Percentiles rank a stretch among this genome's conserved stretches.
phyloP scores from a whole-genome alignment of 2,329 filamentous ascomycete genomes.

The Fusarium sp. region DNA sequence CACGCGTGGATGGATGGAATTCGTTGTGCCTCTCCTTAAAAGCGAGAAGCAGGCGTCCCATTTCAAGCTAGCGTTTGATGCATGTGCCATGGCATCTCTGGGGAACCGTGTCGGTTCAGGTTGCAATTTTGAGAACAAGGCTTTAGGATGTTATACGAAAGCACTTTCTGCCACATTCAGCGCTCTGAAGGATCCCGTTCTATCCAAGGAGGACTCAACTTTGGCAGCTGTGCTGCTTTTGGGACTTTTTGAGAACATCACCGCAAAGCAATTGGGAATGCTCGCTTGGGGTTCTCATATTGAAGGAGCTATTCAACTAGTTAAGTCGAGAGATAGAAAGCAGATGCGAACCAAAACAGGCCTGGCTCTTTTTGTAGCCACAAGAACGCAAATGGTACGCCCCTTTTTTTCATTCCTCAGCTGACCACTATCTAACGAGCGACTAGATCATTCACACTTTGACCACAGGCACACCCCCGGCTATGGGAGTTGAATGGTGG shows the following conservation, averaged over 20 bases:
- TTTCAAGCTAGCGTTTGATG: constrained; percentile 64
- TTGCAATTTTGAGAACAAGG: constrained; percentile 47
- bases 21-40: constrained; percentile 63
- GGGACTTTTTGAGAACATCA: constrained; percentile 68
- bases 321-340: constrained; percentile 64
- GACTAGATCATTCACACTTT: constrained; percentile 65
- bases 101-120: constrained; percentile 57
- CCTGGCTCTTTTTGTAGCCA: constrained; percentile 64
- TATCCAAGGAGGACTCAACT: constrained; percentile 63
- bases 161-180: constrained; percentile 61
- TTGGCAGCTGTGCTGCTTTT: constrained; percentile 67
- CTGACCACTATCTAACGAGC: neutral
- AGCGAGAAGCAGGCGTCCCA: constrained; percentile 54
- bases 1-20: constrained; percentile 66
- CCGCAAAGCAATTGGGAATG: constrained; percentile 61
- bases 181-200: constrained; percentile 60
- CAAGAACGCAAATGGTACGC: constrained; percentile 66
- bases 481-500: constrained; percentile 68
- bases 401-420: neutral
- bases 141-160: constrained; percentile 62
- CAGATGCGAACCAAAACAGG: constrained; percentile 63
- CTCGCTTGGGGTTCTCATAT: constrained; percentile 70
- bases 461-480: constrained; percentile 59
- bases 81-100: constrained; percentile 65
- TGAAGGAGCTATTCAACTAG: constrained; percentile 69